These are phyloP conservation scores for Backusella parvicylindrica DNA, from an alignment of 192 early-diverging fungal species.

Conservation along the genomic window DNA sequence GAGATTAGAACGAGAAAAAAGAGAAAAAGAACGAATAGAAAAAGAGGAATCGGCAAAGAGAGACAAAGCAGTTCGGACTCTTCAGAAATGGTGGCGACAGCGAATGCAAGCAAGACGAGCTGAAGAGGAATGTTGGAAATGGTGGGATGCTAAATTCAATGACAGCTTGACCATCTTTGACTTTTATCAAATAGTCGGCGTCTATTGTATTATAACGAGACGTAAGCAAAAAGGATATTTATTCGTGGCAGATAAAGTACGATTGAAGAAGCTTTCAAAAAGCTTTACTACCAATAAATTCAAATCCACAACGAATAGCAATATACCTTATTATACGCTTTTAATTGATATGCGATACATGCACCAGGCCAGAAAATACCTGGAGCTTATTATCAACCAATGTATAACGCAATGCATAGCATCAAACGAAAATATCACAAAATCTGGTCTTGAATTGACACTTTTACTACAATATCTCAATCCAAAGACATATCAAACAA, in stretches of 20 bases:
- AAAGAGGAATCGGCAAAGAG: not conserved
- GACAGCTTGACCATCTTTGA: not conserved
- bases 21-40: slow-evolving; percentile 20
- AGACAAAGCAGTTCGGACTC: not conserved
- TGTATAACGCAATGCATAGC: not conserved
- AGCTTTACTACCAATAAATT: not conserved
- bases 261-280: not conserved
- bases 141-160: slow-evolving; percentile 1
- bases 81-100: slow-evolving; percentile 22
- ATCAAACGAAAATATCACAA: not conserved
- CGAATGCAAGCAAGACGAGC: not conserved
- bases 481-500: slow-evolving; percentile 12
- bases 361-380: not conserved
- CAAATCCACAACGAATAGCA: not conserved
- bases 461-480: slow-evolving; percentile 21
- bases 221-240: not conserved
- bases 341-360: slow-evolving; percentile 14
- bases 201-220: slow-evolving; percentile 12
- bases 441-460: slow-evolving; percentile 5
- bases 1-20: slow-evolving; percentile 19
- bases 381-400: slow-evolving; percentile 6
- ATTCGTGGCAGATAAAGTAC: not conserved
- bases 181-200: slow-evolving; percentile 2
- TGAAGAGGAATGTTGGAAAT: slow-evolving; percentile 1
- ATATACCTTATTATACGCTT: slow-evolving; percentile 3